Percentiles rank a stretch among this genome's conserved stretches.
phyloP scores from a whole-genome alignment of 2,329 filamentous ascomycete species.

The Aureobasidium sp. region DNA sequence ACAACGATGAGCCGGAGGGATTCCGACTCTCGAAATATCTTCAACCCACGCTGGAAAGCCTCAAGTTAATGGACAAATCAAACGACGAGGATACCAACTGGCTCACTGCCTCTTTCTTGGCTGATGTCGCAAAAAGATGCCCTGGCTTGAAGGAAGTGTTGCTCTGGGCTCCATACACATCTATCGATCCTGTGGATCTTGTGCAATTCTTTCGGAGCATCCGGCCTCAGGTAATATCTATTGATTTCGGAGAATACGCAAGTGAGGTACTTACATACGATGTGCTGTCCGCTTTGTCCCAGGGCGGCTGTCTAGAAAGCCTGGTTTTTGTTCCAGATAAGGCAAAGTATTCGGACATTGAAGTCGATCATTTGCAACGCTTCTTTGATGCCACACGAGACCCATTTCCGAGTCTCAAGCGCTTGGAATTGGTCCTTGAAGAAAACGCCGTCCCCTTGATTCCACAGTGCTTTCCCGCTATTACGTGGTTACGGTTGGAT shows the following conservation, averaged over 20 bases:
- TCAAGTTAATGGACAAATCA: neutral
- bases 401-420: neutral
- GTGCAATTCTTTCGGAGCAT: neutral
- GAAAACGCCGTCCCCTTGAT: neutral
- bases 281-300: neutral
- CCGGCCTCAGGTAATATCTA: neutral
- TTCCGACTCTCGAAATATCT: neutral
- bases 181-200: neutral
- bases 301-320: neutral
- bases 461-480: neutral
- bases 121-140: neutral
- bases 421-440: neutral
- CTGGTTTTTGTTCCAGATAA: neutral
- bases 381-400: neutral
- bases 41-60: neutral
- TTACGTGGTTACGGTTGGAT: neutral
- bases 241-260: neutral
- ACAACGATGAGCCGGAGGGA: neutral
- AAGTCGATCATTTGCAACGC: neutral
- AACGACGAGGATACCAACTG: neutral
- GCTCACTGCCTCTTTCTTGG: neutral
- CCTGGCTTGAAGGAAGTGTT: neutral
- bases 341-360: neutral
- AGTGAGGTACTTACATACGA: neutral
- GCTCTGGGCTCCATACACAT: neutral